Conservation (phyloP, 257 asterid genomes). For the Pogostemon cablin region DNA sequence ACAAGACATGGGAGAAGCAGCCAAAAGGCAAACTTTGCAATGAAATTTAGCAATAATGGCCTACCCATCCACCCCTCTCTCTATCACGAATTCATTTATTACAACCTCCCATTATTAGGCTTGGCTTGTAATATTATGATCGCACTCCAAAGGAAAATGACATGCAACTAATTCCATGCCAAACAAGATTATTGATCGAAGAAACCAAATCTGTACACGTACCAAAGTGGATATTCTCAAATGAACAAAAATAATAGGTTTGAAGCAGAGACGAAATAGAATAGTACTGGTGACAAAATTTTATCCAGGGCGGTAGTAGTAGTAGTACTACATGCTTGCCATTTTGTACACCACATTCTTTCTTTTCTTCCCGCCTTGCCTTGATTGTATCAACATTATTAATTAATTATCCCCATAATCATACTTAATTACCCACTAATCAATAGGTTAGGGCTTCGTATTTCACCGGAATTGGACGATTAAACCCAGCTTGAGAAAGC, state of each 20-base stretch:
- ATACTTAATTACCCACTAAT: constrained; percentile 27
- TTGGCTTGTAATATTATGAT: constrained; percentile 18
- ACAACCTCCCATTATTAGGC: constrained; percentile 39
- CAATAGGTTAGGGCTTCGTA: constrained; percentile 86
- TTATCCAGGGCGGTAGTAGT: constrained; percentile 45
- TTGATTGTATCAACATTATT: too few species aligned
- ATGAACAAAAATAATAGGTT: not conserved
- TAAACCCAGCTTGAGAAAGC: constrained; percentile 74
- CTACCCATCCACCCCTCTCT: constrained; percentile 25
- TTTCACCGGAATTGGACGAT: constrained; percentile 73
- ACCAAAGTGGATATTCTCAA: constrained; percentile 30
- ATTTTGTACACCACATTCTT: constrained; percentile 46
- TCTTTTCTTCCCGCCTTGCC: constrained; percentile 33
- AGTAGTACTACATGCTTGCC: constrained; percentile 37
- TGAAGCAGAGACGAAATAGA: not conserved
- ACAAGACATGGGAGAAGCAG: constrained; percentile 54
- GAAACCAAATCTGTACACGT: constrained; percentile 44
- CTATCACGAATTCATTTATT: constrained; percentile 37
- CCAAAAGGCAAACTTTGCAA: constrained; percentile 35
- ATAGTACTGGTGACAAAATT: constrained; percentile 52
- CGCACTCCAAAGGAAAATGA: constrained; percentile 30
- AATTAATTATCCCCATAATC: not conserved
- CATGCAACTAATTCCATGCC: constrained; percentile 37
- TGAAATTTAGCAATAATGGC: constrained; percentile 15
- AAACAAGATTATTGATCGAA: constrained; percentile 21